Evolutionary conservation across 1,284 basidiomycete species (phyloP), one percentile per base, ranked within the genome.

Genomic region (Abortiporus biennis): DNA sequence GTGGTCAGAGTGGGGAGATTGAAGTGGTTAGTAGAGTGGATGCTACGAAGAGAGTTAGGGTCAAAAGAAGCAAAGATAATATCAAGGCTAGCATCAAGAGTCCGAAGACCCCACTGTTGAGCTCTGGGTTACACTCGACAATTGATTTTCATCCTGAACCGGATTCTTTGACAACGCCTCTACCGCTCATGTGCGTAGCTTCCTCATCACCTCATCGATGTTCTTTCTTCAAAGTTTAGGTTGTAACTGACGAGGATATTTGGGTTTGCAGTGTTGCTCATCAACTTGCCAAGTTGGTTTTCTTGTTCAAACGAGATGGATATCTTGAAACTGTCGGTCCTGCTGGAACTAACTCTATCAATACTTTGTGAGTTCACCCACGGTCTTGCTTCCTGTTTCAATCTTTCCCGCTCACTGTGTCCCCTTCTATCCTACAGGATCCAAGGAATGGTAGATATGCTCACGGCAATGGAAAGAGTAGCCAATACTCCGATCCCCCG

Each of bases 391-490:
- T 29, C 29, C 22, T 4, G 2, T n/a, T 30, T 33, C 21, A 6
- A n/a, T 37, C 23, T 23, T 47, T 34, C 35, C 13, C 12, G 21
- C 20, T 36, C 13, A 39, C 21, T n/a, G 8, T 36, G 21, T 17
- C 32, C 22, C n/a, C n/a, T n/a, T n/a, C n/a, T n/a, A n/a, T n/a
- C n/a, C 1, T 20, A n/a, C 50, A 89, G 85, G 40, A 61, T 92
- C 34, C 80, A 84, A 52, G 70, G 71, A 27, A 86, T 95, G 79
- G 80, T 88, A 1, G 86, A 90, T 53, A 84, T 92, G 59, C 71
- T 93, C 50, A 82, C 85, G 2, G 74, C 74, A 6, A 88, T 94
- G 82, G 88, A 93, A 62, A 76, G 92, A 16, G 78, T 93, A 36
- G 85, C 85, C 3, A 89, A 87, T 55, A 87, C 87, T 12, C 87